Base-by-base conservation (phyloP, 129 eudicot genomes). In the Tagetes erecta region DNA sequence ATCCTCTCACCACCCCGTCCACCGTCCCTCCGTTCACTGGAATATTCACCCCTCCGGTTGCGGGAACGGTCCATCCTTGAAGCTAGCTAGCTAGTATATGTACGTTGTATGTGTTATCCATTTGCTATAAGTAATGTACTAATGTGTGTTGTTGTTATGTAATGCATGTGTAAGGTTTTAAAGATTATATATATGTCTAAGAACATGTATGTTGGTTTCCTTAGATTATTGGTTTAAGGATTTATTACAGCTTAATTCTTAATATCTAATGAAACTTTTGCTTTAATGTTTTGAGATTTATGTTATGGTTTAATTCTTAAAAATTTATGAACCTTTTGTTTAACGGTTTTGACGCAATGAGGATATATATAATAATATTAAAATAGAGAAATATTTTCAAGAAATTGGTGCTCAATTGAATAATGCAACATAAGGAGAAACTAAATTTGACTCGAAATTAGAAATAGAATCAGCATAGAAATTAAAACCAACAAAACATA, bases 61-160 rank as follows among this genome's bases (percentile, higher is more conserved):
- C 60, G 2, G 69, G 62, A 45, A 68, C 69, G 8, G 41, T 51
- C 30, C 72, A 46, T 34, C 82, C 82, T 1, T 78, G 71, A 78
- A 63, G 57, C 30, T 20, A 20, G 27, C 27, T 20, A 20, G 27
- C 27, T 20, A 20, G 27, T 20, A 20, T 45, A 36, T 3, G 2
- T 40, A 39, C 66, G 33, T 31, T 73, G 35, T 69, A 12, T 59
- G 7, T 70, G 44, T 70, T 11, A 44, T 47, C 46, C 40, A 52
- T 76, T 1, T 56, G 33, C 37, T 40, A 50, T 59, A 8, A 6
- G 49, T 44, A 44, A 6, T 44, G 49, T 20, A 20, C 6, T 44
- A 27, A 44, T 59, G 14, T 62, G 36, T 53, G 12, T 13, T 40
- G 27, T 68, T 63, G 2, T 55, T 27, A 44, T 60, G 70, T 62